Conservation (phyloP, 345 rosid genomes). For the Viola odorata region DNA sequence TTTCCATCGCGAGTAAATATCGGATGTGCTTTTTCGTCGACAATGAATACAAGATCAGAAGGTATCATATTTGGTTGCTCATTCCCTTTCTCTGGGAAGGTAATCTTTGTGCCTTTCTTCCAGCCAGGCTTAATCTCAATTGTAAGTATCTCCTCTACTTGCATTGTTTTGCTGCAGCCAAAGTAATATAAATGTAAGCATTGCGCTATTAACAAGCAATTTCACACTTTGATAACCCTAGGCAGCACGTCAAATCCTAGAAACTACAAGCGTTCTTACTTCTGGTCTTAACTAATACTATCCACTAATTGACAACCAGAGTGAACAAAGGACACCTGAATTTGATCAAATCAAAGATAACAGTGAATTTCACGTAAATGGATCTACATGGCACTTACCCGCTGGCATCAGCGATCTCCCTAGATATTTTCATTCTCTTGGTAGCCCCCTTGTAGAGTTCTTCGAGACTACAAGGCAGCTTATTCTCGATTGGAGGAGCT, state of each 20-base stretch:
- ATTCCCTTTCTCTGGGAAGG: constrained; percentile 18
- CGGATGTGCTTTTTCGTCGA: constrained; percentile 13
- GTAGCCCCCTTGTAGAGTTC: constrained; percentile 25
- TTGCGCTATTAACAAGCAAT: not conserved
- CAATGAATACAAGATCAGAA: constrained; percentile 11
- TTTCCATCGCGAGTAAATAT: constrained; percentile 9
- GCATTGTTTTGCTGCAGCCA: constrained; percentile 8
- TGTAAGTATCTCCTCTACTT: constrained; percentile 10
- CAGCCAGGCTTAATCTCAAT: constrained; percentile 14
- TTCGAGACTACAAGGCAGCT: constrained; percentile 21
- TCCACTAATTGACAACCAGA: not conserved
- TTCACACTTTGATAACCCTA: not conserved
- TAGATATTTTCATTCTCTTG: constrained; percentile 25
- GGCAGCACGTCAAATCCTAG: not conserved
- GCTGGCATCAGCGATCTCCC: constrained; percentile 13
- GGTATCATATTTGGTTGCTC: constrained; percentile 8
- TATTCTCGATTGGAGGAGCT: constrained; percentile 20
- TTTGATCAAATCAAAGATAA: not conserved
- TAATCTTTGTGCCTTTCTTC: constrained; percentile 17
- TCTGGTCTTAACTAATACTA: not conserved
- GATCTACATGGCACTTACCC: constrained; percentile 11
- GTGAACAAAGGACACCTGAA: not conserved
- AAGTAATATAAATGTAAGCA: not conserved
- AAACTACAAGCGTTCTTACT: not conserved
- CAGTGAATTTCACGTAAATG: not conserved